Conservation (phyloP, 2,329 filamentous ascomycete species). For the Nemania abortiva region DNA sequence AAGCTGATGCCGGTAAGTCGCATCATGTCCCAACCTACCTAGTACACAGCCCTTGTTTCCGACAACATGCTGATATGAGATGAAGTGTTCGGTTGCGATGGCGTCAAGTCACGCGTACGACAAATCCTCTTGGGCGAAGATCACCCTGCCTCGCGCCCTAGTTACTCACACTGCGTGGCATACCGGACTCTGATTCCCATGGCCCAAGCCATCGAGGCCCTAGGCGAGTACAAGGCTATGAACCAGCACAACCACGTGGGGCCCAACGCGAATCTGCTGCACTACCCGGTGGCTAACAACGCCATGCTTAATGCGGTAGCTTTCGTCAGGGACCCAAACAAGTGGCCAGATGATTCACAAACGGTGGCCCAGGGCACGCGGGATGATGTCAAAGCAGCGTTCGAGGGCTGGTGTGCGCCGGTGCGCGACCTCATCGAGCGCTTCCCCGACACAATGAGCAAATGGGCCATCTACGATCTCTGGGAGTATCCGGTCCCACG, state of each 20-base stretch:
- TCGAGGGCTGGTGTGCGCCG: slow-evolving; percentile 41
- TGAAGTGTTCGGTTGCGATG: slow-evolving; percentile 58
- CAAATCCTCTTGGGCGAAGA: slow-evolving; percentile 57
- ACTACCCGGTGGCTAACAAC: slow-evolving; percentile 44
- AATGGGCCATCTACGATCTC: slow-evolving; percentile 47
- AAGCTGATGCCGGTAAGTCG: slow-evolving; percentile 48
- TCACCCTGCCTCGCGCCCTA: slow-evolving; percentile 57
- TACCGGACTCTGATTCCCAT: slow-evolving; percentile 65
- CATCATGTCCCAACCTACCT: not conserved
- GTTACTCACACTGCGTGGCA: slow-evolving; percentile 57
- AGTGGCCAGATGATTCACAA: slow-evolving; percentile 42
- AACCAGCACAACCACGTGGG: slow-evolving; percentile 44
- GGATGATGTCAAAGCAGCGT: slow-evolving; percentile 38
- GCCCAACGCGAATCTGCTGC: slow-evolving; percentile 42
- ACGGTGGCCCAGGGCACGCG: slow-evolving; percentile 31
- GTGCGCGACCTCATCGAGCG: slow-evolving; percentile 39
- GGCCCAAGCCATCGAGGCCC: slow-evolving; percentile 56
- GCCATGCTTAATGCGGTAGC: slow-evolving; percentile 44
- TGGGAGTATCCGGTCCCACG: slow-evolving; percentile 42
- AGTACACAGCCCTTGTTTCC: not conserved
- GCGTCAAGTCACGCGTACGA: slow-evolving; percentile 62
- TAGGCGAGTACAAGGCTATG: slow-evolving; percentile 56
- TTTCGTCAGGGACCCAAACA: slow-evolving; percentile 41
- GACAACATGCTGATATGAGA: slow-evolving; percentile 50
- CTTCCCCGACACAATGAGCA: slow-evolving; percentile 42